Conservation (phyloP, 1,284 basidiomycete genomes). For the Phellopilus nigrolimitatus region DNA sequence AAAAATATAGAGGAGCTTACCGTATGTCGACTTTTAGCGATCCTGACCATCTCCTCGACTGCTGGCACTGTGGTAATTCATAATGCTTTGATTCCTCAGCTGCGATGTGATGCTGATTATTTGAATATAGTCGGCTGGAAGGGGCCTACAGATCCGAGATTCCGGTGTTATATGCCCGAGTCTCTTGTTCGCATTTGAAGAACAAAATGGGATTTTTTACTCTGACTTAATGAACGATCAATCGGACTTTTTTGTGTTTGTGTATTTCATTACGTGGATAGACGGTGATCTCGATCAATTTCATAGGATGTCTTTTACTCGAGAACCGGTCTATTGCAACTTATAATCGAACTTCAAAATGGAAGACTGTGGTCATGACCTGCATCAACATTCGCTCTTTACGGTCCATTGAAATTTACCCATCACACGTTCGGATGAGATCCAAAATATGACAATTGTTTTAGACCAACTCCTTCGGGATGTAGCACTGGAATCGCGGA, state of each 20-base stretch:
- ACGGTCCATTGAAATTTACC: not conserved
- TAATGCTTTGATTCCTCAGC: not conserved
- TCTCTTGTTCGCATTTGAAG: not conserved
- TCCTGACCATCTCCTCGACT: slow-evolving; percentile 7
- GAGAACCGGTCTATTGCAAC: not conserved
- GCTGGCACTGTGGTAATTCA: slow-evolving; percentile 9
- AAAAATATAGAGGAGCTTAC: not conserved
- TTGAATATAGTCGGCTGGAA: not conserved
- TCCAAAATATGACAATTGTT: too few species aligned
- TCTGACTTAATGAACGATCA: too few species aligned
- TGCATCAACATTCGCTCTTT: not conserved
- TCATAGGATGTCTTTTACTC: not conserved
- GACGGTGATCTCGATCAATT: too few species aligned
- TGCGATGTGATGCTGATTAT: not conserved
- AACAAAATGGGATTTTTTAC: too few species aligned
- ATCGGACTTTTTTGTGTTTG: too few species aligned
- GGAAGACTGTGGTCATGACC: not conserved
- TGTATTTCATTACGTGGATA: too few species aligned
- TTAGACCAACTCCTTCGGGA: not conserved
- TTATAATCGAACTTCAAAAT: not conserved
- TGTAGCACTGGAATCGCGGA: not conserved
- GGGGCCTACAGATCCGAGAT: not conserved
- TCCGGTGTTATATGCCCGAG: slow-evolving; percentile 5
- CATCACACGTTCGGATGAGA: too few species aligned
- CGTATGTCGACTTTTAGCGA: not conserved